Evolutionary conservation across 2,329 filamentous ascomycete genomes (phyloP), one percentile per base, ranked within the genome.

Genomic region (Scedosporium boydii): DNA sequence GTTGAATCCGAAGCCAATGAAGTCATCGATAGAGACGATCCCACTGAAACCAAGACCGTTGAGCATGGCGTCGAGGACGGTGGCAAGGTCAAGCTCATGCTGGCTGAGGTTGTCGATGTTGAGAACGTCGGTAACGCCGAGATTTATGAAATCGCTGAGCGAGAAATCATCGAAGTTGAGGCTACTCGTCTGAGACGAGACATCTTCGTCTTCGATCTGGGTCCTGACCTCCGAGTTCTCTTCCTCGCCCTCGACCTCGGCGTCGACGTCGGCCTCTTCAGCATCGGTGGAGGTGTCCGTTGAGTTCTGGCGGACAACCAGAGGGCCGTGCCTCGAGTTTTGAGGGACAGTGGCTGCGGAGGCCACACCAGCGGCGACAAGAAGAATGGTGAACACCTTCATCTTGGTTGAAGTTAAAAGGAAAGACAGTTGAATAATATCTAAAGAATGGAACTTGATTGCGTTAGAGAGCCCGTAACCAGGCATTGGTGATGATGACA

Each of bases 1-100:
- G 67, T 68, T 67, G 48, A 71, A 63, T 62, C 72, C 68, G 58
- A 73, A 68, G 64, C 65, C 62, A 63, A 65, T 63, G 58, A 72
- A 59, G 63, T 65, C 63, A 66, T 68, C 67, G 58, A 69, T 62
- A 63, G 67, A 65, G 63, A 72, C 63, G 59, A 70, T 62, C 29
- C 64, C 62, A 48, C 66, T 65, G 59, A 72, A 66, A 62, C 69
- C 68, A 58, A 71, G 67, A 66, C 62, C 63, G 62, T 67, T 68
- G 51, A 70, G 65, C 29, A 71, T 67, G 21, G 67, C 65, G 41
- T 60, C 55, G 29, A 67, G 64, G 63, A 55, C 63, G 62, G 64
- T 59, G n/a, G 63, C 58, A 27, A 68, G 57, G 27, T 57, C 6
- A 48, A 59, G 34, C 48, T 58, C 56, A 55, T 70, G 65, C 18